Conservation (phyloP, 768 basidiomycete genomes). For the Leucocoprinus sp. region DNA sequence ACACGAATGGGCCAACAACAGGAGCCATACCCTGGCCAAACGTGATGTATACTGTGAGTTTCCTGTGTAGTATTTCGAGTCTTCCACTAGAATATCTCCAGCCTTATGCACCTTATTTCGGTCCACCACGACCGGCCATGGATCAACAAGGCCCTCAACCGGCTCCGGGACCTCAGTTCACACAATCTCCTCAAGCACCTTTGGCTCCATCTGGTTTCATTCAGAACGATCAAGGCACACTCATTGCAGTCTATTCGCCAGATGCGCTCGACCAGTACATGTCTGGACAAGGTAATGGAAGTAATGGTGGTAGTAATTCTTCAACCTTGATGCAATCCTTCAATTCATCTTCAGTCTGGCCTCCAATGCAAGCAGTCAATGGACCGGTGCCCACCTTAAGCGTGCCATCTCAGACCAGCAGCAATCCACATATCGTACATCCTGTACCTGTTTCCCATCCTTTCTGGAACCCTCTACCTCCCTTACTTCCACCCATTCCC, state of each 20-base stretch:
- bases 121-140: constrained; percentile 20
- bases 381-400: constrained; percentile 1
- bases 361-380: background rate
- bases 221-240: constrained; percentile 64
- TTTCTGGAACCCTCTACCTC: constrained; percentile 1
- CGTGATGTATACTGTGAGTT: constrained; percentile 41
- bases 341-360: background rate
- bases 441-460: background rate
- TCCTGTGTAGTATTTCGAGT: background rate
- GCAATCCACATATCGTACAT: background rate
- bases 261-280: constrained; percentile 68
- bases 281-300: constrained; percentile 20
- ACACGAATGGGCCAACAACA: constrained; percentile 26
- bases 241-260: constrained; percentile 62
- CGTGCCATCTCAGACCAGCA: background rate
- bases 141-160: constrained; percentile 19
- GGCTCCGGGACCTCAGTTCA: constrained; percentile 19
- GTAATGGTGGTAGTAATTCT: constrained; percentile 21
- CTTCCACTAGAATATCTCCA: constrained; percentile 16
- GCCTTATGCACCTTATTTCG: constrained; percentile 44
- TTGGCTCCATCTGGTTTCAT: constrained; percentile 61
- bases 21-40: constrained; percentile 29
- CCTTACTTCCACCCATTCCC: constrained; percentile 1
- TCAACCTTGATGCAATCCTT: constrained; percentile 14
- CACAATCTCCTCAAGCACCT: constrained; percentile 38